These are phyloP conservation scores for Rhizophora apiculata DNA, from an alignment of 345 rosid species.

Conservation along the genomic window DNA sequence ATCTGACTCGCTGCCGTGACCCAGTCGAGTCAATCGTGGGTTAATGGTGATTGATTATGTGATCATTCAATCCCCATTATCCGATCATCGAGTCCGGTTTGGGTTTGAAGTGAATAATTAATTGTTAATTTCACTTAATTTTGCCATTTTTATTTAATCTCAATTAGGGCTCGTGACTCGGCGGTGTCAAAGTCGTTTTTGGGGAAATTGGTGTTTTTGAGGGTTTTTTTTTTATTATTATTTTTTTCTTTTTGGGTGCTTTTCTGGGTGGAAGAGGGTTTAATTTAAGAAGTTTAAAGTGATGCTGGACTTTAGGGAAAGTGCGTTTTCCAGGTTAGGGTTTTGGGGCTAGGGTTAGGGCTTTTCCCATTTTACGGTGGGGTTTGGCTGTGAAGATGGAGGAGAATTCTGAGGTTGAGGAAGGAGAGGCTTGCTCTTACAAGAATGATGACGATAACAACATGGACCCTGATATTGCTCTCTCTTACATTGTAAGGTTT, in stretches of 20 bases:
- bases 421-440: constrained; percentile 60
- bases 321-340: constrained; percentile 14
- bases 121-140: not conserved
- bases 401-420: constrained; percentile 61
- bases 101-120: not conserved
- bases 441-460: constrained; percentile 25
- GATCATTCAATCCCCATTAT: not conserved
- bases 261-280: not conserved
- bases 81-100: constrained; percentile 8
- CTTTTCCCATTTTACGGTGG: too few relatives aligned
- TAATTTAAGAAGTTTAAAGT: not conserved
- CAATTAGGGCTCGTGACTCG: constrained; percentile 8
- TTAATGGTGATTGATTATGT: not conserved
- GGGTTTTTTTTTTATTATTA: not conserved
- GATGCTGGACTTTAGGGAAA: constrained; percentile 68
- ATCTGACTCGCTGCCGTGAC: constrained; percentile 4
- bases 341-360: constrained; percentile 13
- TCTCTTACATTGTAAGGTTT: constrained; percentile 77
- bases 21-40: not conserved
- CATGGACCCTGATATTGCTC: constrained; percentile 56
- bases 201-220: constrained; percentile 6
- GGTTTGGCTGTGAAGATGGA: constrained; percentile 34
- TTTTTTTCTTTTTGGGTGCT: not conserved
- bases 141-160: not conserved
- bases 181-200: not conserved